Conservation (phyloP, 257 asterid genomes). For the Nicotiana undulata region DNA sequence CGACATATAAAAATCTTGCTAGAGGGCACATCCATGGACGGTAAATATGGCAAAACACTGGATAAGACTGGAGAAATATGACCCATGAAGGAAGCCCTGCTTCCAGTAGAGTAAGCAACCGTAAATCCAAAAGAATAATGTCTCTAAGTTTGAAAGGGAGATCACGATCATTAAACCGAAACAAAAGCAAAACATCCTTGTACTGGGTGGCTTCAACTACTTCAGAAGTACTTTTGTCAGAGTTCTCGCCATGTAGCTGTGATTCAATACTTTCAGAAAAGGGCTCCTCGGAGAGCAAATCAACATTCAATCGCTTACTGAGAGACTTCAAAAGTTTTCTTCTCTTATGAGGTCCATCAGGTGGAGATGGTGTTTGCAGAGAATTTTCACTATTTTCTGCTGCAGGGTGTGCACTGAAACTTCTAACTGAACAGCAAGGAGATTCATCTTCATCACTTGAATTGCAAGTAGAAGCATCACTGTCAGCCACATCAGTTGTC, state of each 20-base stretch:
- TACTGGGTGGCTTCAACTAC: constrained; percentile 47
- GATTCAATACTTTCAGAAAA: constrained; percentile 28
- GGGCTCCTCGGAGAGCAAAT: constrained; percentile 30
- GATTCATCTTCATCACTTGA: constrained; percentile 27
- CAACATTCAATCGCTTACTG: constrained; percentile 26
- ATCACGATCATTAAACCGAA: constrained; percentile 63
- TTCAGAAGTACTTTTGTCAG: constrained; percentile 36
- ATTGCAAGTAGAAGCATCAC: constrained; percentile 20
- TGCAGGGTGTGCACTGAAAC: constrained; percentile 41
- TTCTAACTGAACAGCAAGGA: constrained; percentile 39
- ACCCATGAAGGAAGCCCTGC: constrained; percentile 99
- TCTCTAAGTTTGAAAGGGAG: constrained; percentile 78
- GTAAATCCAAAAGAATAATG: constrained; percentile 59
- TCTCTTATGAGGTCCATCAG: constrained; percentile 54
- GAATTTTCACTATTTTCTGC: constrained; percentile 17
- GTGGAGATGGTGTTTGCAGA: constrained; percentile 57
- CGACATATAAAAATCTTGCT: constrained; percentile 68
- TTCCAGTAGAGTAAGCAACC: constrained; percentile 79
- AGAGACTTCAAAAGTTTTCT: constrained; percentile 54
- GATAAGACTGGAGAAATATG: constrained; percentile 92
- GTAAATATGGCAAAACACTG: constrained; percentile 76
- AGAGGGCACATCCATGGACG: constrained; percentile 99
- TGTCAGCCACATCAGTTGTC: constrained; percentile 18
- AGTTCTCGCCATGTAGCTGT: constrained; percentile 27
- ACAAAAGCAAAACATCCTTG: constrained; percentile 69